Evolutionary conservation across 768 basidiomycete genomes (phyloP), one percentile per base, ranked within the genome.

Genomic region (Mycena rosella): DNA sequence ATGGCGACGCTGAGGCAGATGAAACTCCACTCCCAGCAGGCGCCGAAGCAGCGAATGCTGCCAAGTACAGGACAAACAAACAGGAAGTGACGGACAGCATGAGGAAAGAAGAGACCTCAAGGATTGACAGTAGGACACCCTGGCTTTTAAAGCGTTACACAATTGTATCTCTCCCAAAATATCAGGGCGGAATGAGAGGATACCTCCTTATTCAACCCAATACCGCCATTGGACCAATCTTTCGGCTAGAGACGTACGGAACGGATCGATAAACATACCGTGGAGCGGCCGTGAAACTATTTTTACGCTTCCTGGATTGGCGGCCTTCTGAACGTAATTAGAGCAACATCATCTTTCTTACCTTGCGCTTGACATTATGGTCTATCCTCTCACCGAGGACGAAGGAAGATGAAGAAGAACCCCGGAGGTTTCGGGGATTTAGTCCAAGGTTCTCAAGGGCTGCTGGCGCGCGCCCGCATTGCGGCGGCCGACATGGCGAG

Each of bases 61-160:
- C 74, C 52, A 85, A 69, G 65, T 81, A 73, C 27, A 83, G 76
- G 26, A 80, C 77, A 57, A 75, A 77, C 48, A 80, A 60, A 66
- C 80, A 82, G 32, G 76, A 73, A 27, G 78, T 72, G 10, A 44
- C 24, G 51, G 47, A 49, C 24, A 55, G 26, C 67, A 68, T 68
- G 27, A 44, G 24, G 18, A 30, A 34, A 42, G 29, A 59, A 17
- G 32, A 24, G 61, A n/a, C 26, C n/a, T 24, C 29, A 34, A 56
- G 24, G 20, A 49, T 30, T 14, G 15, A 4, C 42, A 32, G 26
- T 8, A 29, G 24, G n/a, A 30, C 30, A 3, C 17, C 4, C 36
- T 14, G n/a, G 10, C 32, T 63, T 60, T 49, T 54, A 53, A 38
- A 20, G 58, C 8, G 32, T 6, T 55, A 32, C 47, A 30, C 38